Evolutionary conservation across 2,329 filamentous ascomycete genomes (phyloP), one percentile per base, ranked within the genome.

Genomic region (Fusarium papillatum): DNA sequence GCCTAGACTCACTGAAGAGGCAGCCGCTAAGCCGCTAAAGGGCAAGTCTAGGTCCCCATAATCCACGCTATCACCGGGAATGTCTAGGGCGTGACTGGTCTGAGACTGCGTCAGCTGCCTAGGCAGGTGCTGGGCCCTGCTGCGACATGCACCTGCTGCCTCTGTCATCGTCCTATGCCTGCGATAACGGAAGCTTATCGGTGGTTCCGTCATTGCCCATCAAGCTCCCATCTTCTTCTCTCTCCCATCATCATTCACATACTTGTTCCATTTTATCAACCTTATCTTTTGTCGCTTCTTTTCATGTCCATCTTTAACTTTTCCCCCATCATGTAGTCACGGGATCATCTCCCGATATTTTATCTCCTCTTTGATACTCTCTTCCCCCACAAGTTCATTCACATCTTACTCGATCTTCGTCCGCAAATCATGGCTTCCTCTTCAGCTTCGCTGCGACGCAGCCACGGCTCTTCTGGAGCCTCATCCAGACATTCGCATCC

Each of bases 401-500:
- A 34, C 29, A 57, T 57, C n/a, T 57, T 57, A 14, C 31, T 55
- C 26, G 17, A 31, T 38, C 50, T 31, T 29, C 7, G 26, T 34
- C 26, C 34, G 36, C 50, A 69, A 79, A 79, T 53, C 76, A 85
- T 85, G 84, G 84, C 84, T 57, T 78, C 80, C 66, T 85, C 84
- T 6, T 81, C 84, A 14, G 78, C 79, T 57, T 85, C 83, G 53
- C 78, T 82, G 62, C 83, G 83, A 55, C 83, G 83, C 41, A 84
- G 84, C 74, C 78, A 82, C 31, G 82, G 79, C 68, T 85, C 84
- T 11, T 85, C 84, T 22, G 77, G 80, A 38, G 79, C 78, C 53
- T 85, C 84, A 11, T 81, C 83, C 36, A 79, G 81, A 60, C 81
- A 78, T 19, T 81, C 82, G 4, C 74, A 80, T 64, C 74, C 68